phyloP scores from a whole-genome alignment of 805 yeast species.

The Nakazawaea ambrosiae region DNA sequence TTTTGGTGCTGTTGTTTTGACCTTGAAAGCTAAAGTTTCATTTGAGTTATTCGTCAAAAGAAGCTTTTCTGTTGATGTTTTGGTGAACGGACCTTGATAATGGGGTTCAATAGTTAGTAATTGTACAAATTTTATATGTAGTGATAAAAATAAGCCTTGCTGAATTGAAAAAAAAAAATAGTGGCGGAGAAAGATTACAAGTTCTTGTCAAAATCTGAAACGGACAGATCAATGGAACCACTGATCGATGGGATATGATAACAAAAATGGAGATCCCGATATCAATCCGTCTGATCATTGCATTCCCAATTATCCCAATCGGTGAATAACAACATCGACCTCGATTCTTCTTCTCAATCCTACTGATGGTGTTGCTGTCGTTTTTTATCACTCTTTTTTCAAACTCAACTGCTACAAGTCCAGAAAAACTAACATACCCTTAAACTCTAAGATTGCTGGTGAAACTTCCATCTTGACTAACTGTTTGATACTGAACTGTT shows the following conservation, averaged over 20 bases:
- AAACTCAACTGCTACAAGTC: too few species aligned
- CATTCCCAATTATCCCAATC: too few species aligned
- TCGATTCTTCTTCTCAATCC: too few species aligned
- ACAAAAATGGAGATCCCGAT: too few species aligned
- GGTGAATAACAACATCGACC: too few species aligned
- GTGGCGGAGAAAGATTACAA: too few species aligned
- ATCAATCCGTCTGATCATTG: too few species aligned
- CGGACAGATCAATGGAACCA: too few species aligned
- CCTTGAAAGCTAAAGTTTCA: conserved; percentile 76
- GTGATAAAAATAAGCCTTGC: not conserved
- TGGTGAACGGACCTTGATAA: conserved; percentile 79
- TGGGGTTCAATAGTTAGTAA: conserved; percentile 2
- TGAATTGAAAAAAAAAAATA: conserved; percentile 2
- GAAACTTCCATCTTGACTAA: conserved; percentile 52
- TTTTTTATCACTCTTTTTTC: too few species aligned
- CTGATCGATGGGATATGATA: too few species aligned
- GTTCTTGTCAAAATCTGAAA: too few species aligned
- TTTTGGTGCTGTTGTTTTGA: conserved; percentile 97
- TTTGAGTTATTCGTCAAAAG: conserved; percentile 52
- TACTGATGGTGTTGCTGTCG: not conserved
- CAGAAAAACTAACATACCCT: conserved; percentile 70
- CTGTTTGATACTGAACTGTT: not conserved
- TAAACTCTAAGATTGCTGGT: conserved; percentile 69
- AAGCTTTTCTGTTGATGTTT: conserved; percentile 59
- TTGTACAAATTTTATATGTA: not conserved